Conservation (phyloP, 2,329 filamentous ascomycete species). For the Sporothrix dimorphospora region DNA sequence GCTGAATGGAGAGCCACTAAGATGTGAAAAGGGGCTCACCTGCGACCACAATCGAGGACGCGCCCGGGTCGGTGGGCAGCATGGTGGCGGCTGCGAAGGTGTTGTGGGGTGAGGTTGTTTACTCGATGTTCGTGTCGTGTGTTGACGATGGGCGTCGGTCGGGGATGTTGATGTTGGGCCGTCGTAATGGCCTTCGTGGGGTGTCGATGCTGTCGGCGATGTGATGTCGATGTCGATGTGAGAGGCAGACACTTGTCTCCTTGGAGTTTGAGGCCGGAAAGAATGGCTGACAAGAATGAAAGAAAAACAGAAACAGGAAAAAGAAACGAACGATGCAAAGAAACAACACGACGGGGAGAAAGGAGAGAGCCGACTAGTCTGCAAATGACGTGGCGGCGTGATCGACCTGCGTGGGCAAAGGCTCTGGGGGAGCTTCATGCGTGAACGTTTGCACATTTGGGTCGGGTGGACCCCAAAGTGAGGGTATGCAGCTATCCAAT, state of each 20-base stretch:
- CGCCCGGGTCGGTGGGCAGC: conserved; percentile 48
- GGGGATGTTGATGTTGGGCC: neutral
- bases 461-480: neutral
- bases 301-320: neutral
- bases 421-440: neutral
- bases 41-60: conserved; percentile 63
- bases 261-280: conserved; percentile 6
- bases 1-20: neutral
- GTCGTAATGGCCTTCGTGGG: neutral
- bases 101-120: neutral
- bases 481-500: conserved; percentile 11
- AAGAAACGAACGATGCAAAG: neutral
- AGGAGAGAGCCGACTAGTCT: neutral
- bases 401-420: neutral
- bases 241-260: conserved; percentile 21
- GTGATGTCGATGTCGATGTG: neutral
- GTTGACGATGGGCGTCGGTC: neutral
- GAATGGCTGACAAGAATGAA: neutral
- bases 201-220: neutral
- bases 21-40: conserved; percentile 48
- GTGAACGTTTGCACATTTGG: neutral
- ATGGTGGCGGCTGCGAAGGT: conserved; percentile 36
- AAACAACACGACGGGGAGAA: neutral
- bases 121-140: neutral
- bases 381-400: conserved; percentile 22